Evolutionary conservation across 1,139 yeast genomes (phyloP), one percentile per base, ranked within the genome.

Genomic region (Hanseniaspora uvarum): DNA sequence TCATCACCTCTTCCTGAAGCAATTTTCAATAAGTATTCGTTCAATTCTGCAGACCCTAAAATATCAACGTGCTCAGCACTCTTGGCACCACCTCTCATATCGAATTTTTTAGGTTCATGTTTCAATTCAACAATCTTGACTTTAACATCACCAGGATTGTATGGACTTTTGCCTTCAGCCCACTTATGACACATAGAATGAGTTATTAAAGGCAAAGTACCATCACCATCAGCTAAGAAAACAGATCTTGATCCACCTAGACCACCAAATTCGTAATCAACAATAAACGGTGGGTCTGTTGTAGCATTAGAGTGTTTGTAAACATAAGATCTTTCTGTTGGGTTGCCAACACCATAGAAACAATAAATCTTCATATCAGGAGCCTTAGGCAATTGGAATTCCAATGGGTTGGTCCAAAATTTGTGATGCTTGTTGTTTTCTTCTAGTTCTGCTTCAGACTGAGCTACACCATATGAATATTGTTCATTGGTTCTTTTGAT

Each of bases 21-120:
- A 23, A 92, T 89, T 58, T 78, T 77, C 56, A 92, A 72, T 5
- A 92, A 73, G 62, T 89, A 71, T 64, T 92, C 96, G 65, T 92
- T 92, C 65, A 92, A 72, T 65, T 84, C 95, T 0, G 96, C 88
- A 57, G 95, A 81, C 1, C 98, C 98, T 50, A 92, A 73, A 55
- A 92, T 88, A 66, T 94, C 98, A 24, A 92, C 98, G 68, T 92
- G 98, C 63, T 92, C 98, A 0, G 98, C 96, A 1, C 97, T 92
- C 65, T 86, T 86, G 23, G 96, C 95, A 4, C 98, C 98, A 21
- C 98, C 98, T 60, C 98, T 77, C 51, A 92, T 84, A 70, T 94
- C 98, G 64, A 84, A 87, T 61, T 86, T 72, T 63, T 86, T 95
- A 0, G 98, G 98, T 64, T 88, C 95, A 63, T 92, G 96, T 62